These are phyloP conservation scores for Polygonum aviculare DNA, from an alignment of 148 eudicot species.

Conservation along the genomic window DNA sequence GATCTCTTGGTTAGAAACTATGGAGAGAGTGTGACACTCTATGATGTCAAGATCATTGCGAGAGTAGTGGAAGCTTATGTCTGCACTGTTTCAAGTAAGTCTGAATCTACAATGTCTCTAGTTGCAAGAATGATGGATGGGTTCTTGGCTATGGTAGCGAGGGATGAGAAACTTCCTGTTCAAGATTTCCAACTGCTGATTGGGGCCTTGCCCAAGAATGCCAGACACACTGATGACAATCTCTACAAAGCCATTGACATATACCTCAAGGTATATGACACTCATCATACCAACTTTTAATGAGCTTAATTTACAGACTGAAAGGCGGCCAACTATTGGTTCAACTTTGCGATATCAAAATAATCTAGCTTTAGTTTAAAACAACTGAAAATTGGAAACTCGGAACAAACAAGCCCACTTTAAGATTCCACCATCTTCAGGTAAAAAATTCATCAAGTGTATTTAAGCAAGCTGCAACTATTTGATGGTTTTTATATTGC, in stretches of 20 bases:
- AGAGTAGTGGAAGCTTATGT: slow-evolving; percentile 34
- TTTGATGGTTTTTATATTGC: not conserved
- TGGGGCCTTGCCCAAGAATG: slow-evolving; percentile 34
- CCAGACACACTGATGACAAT: slow-evolving; percentile 32
- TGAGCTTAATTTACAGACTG: too few relatives aligned
- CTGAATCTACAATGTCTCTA: slow-evolving; percentile 46
- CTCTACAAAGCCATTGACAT: slow-evolving; percentile 43
- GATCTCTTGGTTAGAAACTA: slow-evolving; percentile 39
- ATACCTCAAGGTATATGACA: slow-evolving; percentile 39
- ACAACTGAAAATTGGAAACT: too few relatives aligned
- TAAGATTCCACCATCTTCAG: too few relatives aligned
- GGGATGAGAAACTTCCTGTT: slow-evolving; percentile 26
- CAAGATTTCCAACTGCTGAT: slow-evolving; percentile 25
- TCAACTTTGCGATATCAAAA: too few relatives aligned
- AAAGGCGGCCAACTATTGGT: too few relatives aligned
- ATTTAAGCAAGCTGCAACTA: not conserved
- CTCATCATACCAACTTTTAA: too few relatives aligned
- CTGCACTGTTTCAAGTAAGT: slow-evolving; percentile 14
- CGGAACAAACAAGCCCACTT: too few relatives aligned
- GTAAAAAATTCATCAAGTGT: not conserved
- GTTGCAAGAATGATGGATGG: slow-evolving; percentile 40
- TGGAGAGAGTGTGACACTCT: slow-evolving; percentile 22
- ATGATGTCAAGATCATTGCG: slow-evolving; percentile 23
- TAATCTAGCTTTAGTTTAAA: too few relatives aligned
- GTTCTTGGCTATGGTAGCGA: slow-evolving; percentile 32